Base-by-base conservation (phyloP, 352 stramenopile species). In the Phytophthora pluvialis region DNA sequence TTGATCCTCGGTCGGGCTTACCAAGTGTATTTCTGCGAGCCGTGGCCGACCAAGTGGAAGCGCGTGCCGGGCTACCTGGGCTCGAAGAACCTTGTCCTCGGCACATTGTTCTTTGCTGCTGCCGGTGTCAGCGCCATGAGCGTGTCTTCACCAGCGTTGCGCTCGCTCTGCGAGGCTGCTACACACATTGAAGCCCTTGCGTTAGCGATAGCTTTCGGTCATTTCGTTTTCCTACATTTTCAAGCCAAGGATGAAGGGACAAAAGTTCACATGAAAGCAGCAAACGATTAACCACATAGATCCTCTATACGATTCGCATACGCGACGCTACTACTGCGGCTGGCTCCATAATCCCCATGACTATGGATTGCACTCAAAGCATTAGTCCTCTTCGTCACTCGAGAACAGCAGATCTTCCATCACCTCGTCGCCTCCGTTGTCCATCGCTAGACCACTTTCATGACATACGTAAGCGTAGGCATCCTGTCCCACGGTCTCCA, bases 391-490 rank as follows among this genome's bases (percentile, higher is more conserved):
- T 26, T 74, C 58, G 26, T 81, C 73, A 56, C 73, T 81, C 10
- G 73, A 81, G 28, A 81, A 77, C 13, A 58, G 49, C 31, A 81
- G 48, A 12, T 89, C 59, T n/a, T 76, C 21, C 84, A 93, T 78
- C 65, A 81, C 10, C 49, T 81, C 58, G 31, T 80, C 62, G 33
- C 64, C 48, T 28, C 53, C 42, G 8, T 75, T 68, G 46, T 69
- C 54, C 29, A 82, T 75, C 2, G 79, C 51, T 8, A 94, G 66
- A 0, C 86, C 86, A 60, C 83, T 93, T 51, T 90, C 82, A 50
- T 79, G 86, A 29, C 81, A 90, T 4, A 95, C 88, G 39, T 89
- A 90, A 11, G 78, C 82, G 15, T 83, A 75, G 1, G 88, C 88
- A 57, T 92, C 84, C n/a, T 83, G 56, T 3, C 81, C 86, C 12